Conservation (phyloP, 2,329 filamentous ascomycete species). For the Fusarium abutilonis region DNA sequence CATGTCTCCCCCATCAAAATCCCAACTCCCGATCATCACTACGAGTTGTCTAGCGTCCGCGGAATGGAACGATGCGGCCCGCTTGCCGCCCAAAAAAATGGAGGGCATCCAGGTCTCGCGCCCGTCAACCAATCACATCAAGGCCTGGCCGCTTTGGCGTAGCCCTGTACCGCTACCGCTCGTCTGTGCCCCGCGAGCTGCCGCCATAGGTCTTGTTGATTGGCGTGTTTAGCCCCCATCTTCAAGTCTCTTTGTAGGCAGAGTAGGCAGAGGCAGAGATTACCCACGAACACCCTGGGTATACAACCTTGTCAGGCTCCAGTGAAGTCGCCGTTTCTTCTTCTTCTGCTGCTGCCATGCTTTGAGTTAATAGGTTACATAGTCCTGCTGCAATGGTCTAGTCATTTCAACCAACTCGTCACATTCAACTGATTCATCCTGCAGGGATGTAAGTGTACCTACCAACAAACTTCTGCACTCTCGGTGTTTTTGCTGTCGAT, state of each 20-base stretch:
- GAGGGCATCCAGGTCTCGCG: slow-evolving; percentile 25
- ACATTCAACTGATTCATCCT: slow-evolving; percentile 10
- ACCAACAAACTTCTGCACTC: slow-evolving; percentile 8
- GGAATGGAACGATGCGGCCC: slow-evolving; percentile 37
- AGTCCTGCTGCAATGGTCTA: slow-evolving; percentile 21
- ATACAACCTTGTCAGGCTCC: slow-evolving; percentile 25
- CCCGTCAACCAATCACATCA: slow-evolving; percentile 36
- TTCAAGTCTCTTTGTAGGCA: not conserved
- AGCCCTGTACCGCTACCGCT: slow-evolving; percentile 26
- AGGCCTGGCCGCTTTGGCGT: slow-evolving; percentile 22
- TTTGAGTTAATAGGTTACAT: slow-evolving; percentile 10
- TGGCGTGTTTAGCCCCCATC: slow-evolving; percentile 40
- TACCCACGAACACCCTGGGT: slow-evolving; percentile 20
- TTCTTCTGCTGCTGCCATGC: slow-evolving; percentile 17
- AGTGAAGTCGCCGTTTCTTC: slow-evolving; percentile 7
- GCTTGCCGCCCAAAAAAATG: slow-evolving; percentile 35
- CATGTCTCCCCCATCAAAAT: slow-evolving; percentile 24
- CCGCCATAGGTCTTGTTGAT: slow-evolving; percentile 35
- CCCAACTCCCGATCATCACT: slow-evolving; percentile 10
- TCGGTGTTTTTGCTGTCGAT: not conserved
- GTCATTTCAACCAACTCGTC: slow-evolving; percentile 28
- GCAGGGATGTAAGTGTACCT: slow-evolving; percentile 6
- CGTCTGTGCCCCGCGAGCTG: slow-evolving; percentile 37
- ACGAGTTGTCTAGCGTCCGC: slow-evolving; percentile 21
- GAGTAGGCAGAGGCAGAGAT: slow-evolving; percentile 25